A percentile compares a stretch with the other conserved stretches of the same genome.
Conservation (phyloP, 1,284 basidiomycete species). For the Marasmius fiardii region DNA sequence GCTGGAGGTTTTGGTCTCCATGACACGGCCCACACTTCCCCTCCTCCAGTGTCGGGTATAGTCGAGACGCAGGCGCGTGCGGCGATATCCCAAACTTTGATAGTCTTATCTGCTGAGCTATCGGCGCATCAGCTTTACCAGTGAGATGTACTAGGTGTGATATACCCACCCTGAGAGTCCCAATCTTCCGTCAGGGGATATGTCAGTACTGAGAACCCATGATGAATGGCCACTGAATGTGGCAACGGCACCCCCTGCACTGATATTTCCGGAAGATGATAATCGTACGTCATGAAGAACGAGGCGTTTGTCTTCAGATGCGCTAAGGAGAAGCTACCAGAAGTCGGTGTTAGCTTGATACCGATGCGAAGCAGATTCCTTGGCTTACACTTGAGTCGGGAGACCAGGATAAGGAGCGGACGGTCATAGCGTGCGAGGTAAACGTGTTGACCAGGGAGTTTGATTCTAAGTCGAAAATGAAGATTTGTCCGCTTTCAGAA, state of each 20-base stretch:
- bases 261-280: constrained; percentile 61
- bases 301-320: constrained; percentile 85
- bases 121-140: not conserved
- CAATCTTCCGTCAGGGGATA: constrained; percentile 75
- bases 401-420: constrained; percentile 82
- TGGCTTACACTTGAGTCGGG: constrained; percentile 55
- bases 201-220: constrained; percentile 80
- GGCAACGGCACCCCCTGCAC: constrained; percentile 69
- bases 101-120: constrained; percentile 81
- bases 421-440: constrained; percentile 82
- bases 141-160: not conserved
- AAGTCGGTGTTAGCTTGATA: not conserved
- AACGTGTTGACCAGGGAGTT: constrained; percentile 63
- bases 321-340: constrained; percentile 72
- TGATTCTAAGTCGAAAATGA: constrained; percentile 74
- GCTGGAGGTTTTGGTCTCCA: constrained; percentile 70
- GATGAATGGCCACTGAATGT: constrained; percentile 81
- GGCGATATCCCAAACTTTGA: constrained; percentile 86
- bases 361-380: constrained; percentile 6
- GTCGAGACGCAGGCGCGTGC: constrained; percentile 77
- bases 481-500: constrained; percentile 79
- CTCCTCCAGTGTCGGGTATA: constrained; percentile 55
- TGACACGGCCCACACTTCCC: constrained; percentile 83
- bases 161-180: constrained; percentile 74
- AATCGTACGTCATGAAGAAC: constrained; percentile 80